Evolutionary conservation across 2,329 filamentous ascomycete species (phyloP), one percentile per base, ranked within the genome.

Genomic region (Sclerotiophoma versabilis): DNA sequence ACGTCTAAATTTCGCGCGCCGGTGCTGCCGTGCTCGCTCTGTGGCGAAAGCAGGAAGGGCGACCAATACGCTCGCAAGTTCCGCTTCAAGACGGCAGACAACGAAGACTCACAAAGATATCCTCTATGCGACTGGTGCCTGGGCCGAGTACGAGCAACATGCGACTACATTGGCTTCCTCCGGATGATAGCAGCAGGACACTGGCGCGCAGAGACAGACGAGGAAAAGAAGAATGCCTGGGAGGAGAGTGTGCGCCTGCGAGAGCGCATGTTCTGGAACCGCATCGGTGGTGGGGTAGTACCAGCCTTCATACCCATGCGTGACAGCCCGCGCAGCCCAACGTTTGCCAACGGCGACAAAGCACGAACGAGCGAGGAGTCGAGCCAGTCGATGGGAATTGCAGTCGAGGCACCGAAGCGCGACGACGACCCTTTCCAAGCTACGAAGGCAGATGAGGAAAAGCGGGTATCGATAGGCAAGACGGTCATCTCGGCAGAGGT

Each of bases 201-300:
- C 68, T 95, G 95, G 87, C 87, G 91, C 44, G 88, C 89, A 11
- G 90, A 93, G 39, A 90, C 90, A 51, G 85, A 89, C 32, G 91
- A 95, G 43, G 90, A 92, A 27, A 91, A 96, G 75, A 91, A 90
- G 69, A 85, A 87, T 23, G 92, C 92, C 0, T 99, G 95, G 95
- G 93, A 98, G 71, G 95, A 99, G 78, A 92, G 92, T 52, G 90
- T 97, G 10, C 86, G 89, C 25, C 77, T 98, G 41, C 84, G 95
- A 44, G 95, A 99, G 74, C 88, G 93, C 64, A 96, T 99, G 90
- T 99, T 99, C 73, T 99, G 95, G 95, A 87, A 91, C 44, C 85
- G 95, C 49, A 86, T 99, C 46, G 93, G 93, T 22, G 95, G 93
- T 23, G 95, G 95, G 12, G 92, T 99, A 2, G 79, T 98, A 11